Base-by-base conservation (phyloP, 805 yeast species). In the Spathaspora sp. region DNA sequence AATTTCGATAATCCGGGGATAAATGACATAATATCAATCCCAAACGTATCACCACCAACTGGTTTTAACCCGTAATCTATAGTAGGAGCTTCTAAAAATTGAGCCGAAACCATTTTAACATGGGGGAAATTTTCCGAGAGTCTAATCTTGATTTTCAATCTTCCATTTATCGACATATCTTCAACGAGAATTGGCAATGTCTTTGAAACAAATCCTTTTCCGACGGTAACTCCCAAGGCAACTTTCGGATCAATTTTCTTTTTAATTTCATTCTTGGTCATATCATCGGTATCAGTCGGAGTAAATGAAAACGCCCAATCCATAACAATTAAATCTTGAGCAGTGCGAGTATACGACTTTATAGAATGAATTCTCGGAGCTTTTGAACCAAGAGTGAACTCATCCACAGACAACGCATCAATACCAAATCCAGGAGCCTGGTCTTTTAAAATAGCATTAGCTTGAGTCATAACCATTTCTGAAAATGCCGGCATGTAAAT, bases 31-130 rank as follows among this genome's bases (percentile, higher is more conserved):
- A 88, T 80, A 70, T 88, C 96, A 44, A 88, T 63, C 55, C 96
- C 96, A 54, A 88, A 77, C n/a, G 92, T 85, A 64, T 88, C 93
- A 70, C 96, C 94, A 65, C 94, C 94, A 49, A 88, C 86, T 9
- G 96, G 96, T 64, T 88, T 88, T 73, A 88, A 79, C 18, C 83
- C 86, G 65, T 87, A 88, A 63, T 86, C 92, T 62, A 88, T 86
- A 29, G 78, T 75, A 39, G 94, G 94, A 17, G 93, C 86, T 65
- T 87, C 93, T 61, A 88, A 72, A 60, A 88, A 81, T 55, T 84
- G 86, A 51, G 87, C 73, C 17, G 89, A 82, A 8, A 88, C 89
- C 58, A 81, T 67, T 55, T 83, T 83, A 53, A 88, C 86, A 60
- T 87, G 91, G n/a, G 96, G 96, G 66, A 88, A 87, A 60, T 78